phyloP scores from a whole-genome alignment of 2,329 filamentous ascomycete species.

The Corynespora cassiicola region DNA sequence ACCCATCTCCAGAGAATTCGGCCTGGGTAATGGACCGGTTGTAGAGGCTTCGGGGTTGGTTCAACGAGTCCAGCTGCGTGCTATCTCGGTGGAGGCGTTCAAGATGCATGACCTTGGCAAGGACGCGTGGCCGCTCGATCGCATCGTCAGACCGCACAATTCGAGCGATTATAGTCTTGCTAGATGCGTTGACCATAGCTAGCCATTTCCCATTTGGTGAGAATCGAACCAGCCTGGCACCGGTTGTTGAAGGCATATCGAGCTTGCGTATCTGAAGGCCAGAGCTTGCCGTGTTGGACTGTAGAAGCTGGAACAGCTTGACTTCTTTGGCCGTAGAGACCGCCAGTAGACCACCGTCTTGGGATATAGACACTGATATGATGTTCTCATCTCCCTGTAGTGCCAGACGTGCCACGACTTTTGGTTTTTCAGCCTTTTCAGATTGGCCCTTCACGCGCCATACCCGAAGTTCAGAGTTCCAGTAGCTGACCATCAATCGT shows the following conservation, averaged over 20 bases:
- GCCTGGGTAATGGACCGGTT: constrained; percentile 76
- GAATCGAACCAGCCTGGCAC: constrained; percentile 73
- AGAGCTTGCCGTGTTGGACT: constrained; percentile 59
- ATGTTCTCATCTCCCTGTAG: constrained; percentile 77
- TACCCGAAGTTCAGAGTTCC: constrained; percentile 84
- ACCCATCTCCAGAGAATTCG: constrained; percentile 81
- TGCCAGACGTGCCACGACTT: constrained; percentile 47
- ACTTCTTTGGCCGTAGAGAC: constrained; percentile 76
- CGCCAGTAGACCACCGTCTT: constrained; percentile 75
- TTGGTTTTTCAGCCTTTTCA: constrained; percentile 51
- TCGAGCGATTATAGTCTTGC: constrained; percentile 55
- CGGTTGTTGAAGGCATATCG: constrained; percentile 66
- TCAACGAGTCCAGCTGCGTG: constrained; percentile 45
- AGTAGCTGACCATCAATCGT: constrained; percentile 87
- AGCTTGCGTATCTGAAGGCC: constrained; percentile 75
- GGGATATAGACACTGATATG: constrained; percentile 74
- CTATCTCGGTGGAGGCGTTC: constrained; percentile 43
- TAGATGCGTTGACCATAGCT: constrained; percentile 58
- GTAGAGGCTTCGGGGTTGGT: constrained; percentile 77
- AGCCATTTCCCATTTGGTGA: constrained; percentile 76
- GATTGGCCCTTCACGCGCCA: constrained; percentile 70
- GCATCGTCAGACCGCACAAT: constrained; percentile 51
- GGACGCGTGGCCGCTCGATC: constrained; percentile 43
- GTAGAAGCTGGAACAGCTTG: constrained; percentile 76
- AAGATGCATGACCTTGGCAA: constrained; percentile 47